phyloP scores from a whole-genome alignment of 2,329 filamentous ascomycete genomes.

The Cryphonectria japonica region DNA sequence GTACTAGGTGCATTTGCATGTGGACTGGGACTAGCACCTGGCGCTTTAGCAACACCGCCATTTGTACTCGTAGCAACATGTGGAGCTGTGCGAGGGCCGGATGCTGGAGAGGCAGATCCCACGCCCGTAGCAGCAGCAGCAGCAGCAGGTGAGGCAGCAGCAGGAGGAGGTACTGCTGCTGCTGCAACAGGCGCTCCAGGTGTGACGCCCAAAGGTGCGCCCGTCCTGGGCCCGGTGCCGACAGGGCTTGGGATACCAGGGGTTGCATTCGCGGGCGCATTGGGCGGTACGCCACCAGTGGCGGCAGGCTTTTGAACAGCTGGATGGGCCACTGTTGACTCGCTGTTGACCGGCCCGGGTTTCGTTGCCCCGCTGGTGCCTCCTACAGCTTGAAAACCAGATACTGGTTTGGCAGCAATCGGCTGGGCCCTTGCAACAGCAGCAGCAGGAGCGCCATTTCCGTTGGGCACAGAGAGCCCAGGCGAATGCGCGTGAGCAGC shows the following conservation, averaged over 20 bases:
- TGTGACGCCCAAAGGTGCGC: not conserved
- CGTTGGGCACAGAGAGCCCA: not conserved
- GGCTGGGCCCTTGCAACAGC: not conserved
- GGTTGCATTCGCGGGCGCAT: not conserved
- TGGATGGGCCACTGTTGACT: not conserved
- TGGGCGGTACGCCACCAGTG: not conserved
- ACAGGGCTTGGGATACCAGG: not conserved
- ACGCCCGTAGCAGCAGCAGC: not conserved
- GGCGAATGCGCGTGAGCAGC: not conserved
- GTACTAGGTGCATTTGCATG: not conserved
- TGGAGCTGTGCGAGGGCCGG: not conserved
- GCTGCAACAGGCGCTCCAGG: not conserved
- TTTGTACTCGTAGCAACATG: not conserved
- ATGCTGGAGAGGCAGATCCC: not conserved
- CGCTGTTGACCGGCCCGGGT: not conserved
- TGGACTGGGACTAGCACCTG: not conserved
- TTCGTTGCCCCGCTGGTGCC: not conserved
- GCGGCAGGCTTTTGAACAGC: not conserved
- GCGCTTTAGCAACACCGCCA: not conserved
- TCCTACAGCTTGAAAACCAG: not conserved
- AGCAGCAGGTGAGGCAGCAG: not conserved
- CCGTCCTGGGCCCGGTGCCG: not conserved
- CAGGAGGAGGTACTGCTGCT: not conserved
- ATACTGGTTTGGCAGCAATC: not conserved
- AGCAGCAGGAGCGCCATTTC: not conserved